Percentiles rank a stretch among this genome's conserved stretches.
phyloP scores from a whole-genome alignment of 2,329 filamentous ascomycete species.

The Metarhizium rileyi region DNA sequence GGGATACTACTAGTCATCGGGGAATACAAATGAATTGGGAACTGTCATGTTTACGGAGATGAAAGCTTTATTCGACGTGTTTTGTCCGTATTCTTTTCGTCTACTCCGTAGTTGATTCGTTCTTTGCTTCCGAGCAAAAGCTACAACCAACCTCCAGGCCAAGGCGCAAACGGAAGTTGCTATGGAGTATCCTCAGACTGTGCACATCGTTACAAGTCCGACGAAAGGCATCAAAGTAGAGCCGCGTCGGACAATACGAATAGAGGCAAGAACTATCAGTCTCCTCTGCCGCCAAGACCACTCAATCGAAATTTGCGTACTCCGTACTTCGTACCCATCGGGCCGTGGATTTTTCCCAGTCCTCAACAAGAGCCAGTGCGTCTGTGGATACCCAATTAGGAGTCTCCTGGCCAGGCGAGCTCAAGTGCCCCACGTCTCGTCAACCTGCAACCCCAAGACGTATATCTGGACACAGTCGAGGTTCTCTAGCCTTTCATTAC shows the following conservation, averaged over 20 bases:
- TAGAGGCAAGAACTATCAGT: too few relatives aligned
- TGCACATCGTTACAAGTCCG: not conserved
- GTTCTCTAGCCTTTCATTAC: not conserved
- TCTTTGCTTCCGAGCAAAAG: not conserved
- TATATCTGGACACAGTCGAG: not conserved
- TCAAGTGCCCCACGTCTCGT: conserved; percentile 1
- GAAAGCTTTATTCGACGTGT: conserved; percentile 15
- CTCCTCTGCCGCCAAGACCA: not conserved
- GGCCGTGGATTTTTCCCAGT: not conserved
- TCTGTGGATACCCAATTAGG: not conserved
- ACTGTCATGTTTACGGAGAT: conserved; percentile 13
- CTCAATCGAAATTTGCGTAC: not conserved
- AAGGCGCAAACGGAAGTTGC: not conserved
- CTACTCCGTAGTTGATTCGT: not conserved
- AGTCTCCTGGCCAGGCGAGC: not conserved
- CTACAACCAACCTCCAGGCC: too few relatives aligned
- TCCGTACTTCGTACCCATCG: too few relatives aligned
- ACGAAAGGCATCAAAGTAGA: not conserved
- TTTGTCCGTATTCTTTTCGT: conserved; percentile 15
- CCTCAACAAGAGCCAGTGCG: not conserved
- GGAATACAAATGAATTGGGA: conserved; percentile 17
- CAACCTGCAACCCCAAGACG: not conserved
- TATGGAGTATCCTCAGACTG: not conserved
- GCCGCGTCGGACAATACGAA: too few relatives aligned
- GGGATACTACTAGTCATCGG: conserved; percentile 22